Percentiles rank a stretch among this genome's conserved stretches.
These are phyloP conservation scores for Diaporthe sp. DNA, from an alignment of 2,329 filamentous ascomycete species.

Conservation along the genomic window DNA sequence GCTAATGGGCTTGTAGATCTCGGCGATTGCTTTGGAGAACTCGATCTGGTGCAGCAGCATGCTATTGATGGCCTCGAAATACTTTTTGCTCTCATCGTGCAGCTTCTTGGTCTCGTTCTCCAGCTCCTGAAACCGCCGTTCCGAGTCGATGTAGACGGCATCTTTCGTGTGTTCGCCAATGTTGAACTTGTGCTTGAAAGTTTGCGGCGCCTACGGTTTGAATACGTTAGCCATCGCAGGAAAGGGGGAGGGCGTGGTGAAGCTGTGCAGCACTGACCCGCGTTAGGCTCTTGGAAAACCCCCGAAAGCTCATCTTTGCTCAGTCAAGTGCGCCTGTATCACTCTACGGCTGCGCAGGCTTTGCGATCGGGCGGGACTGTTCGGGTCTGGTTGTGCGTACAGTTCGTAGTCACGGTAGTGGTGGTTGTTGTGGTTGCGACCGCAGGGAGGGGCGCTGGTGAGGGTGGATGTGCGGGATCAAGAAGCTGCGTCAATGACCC, in stretches of 20 bases:
- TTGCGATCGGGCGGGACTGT: conserved; percentile 9
- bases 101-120: conserved; percentile 97
- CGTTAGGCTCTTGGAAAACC: conserved; percentile 89
- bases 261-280: conserved; percentile 70
- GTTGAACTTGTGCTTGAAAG: conserved; percentile 92
- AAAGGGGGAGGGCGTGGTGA: conserved; percentile 20
- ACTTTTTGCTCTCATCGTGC: conserved; percentile 97
- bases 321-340: background rate
- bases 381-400: conserved; percentile 12
- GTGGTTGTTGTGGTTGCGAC: background rate
- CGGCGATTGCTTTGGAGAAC: conserved; percentile 94
- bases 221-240: conserved; percentile 44
- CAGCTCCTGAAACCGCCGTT: conserved; percentile 92
- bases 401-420: background rate
- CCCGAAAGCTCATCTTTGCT: conserved; percentile 90
- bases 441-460: background rate
- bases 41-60: conserved; percentile 99
- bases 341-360: background rate
- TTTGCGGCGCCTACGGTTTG: conserved; percentile 81
- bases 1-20: conserved; percentile 98
- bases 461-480: background rate
- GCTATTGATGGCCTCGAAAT: conserved; percentile 97
- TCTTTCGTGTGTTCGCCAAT: conserved; percentile 97
- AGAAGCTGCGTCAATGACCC: background rate
- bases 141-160: conserved; percentile 92